These are phyloP conservation scores for Diaporthe ilicicola DNA, from an alignment of 2,329 filamentous ascomycete genomes.

Conservation along the genomic window DNA sequence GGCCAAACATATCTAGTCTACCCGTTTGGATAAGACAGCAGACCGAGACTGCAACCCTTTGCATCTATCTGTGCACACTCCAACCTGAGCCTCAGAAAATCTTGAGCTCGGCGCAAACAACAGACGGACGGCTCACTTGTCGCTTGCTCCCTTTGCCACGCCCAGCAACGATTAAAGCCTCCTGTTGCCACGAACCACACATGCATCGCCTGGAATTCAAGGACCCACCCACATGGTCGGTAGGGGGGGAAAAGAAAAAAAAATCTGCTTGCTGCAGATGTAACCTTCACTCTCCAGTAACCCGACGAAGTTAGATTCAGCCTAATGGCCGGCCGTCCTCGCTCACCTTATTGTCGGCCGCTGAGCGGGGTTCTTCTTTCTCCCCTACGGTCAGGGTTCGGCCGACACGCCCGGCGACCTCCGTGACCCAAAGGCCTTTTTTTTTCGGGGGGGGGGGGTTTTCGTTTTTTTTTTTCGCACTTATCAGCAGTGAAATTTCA, in stretches of 20 bases:
- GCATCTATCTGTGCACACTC: no score
- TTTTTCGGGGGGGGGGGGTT: no score
- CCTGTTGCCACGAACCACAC: background rate
- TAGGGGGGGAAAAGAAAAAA: background rate
- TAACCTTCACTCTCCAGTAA: background rate
- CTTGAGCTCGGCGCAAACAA: background rate
- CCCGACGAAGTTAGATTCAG: background rate
- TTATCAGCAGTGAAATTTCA: background rate
- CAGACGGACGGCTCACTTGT: background rate
- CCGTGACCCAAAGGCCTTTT: background rate
- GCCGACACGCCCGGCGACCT: constrained; percentile 19
- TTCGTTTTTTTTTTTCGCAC: no score
- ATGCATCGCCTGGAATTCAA: background rate
- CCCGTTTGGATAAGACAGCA: background rate
- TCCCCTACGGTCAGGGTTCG: background rate
- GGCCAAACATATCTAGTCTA: background rate
- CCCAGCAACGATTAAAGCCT: background rate
- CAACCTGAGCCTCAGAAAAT: background rate
- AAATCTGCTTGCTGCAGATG: constrained; percentile 9
- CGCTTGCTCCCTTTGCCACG: background rate
- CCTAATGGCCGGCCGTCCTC: background rate
- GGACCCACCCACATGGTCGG: background rate
- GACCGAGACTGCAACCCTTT: no score
- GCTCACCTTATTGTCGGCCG: background rate
- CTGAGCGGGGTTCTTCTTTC: background rate